phyloP scores from a whole-genome alignment of 495 filamentous ascomycete genomes.

The Penicillium tannophilum region DNA sequence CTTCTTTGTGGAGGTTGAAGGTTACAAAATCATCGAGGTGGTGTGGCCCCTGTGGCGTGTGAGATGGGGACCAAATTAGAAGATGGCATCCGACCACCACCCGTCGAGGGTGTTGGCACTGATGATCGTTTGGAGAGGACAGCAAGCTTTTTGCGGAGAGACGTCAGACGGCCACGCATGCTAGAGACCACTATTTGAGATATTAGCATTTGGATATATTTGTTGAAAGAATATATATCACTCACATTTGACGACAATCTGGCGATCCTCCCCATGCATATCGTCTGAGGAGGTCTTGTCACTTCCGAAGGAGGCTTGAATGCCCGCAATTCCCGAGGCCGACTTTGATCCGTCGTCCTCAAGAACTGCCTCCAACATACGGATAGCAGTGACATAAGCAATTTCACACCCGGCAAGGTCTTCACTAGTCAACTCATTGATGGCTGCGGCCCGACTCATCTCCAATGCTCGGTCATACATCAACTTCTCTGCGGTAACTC shows the following conservation, averaged over 20 bases:
- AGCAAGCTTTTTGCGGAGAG: slow-evolving; percentile 60
- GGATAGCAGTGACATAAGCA: slow-evolving; percentile 87
- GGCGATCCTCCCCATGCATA: slow-evolving; percentile 72
- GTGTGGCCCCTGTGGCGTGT: slow-evolving; percentile 34
- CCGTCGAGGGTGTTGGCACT: slow-evolving; percentile 35
- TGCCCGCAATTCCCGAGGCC: slow-evolving; percentile 10
- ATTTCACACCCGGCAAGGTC: slow-evolving; percentile 89
- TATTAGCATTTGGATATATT: slow-evolving; percentile 28
- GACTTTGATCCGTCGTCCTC: slow-evolving; percentile 69
- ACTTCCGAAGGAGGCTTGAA: slow-evolving; percentile 19
- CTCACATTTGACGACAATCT: slow-evolving; percentile 71
- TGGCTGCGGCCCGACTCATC: slow-evolving; percentile 91
- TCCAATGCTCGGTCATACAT: slow-evolving; percentile 98
- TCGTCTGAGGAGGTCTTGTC: slow-evolving; percentile 55
- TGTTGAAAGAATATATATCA: slow-evolving; percentile 13
- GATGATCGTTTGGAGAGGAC: slow-evolving; percentile 54
- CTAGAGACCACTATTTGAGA: slow-evolving; percentile 54
- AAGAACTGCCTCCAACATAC: slow-evolving; percentile 91
- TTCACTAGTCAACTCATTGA: slow-evolving; percentile 91
- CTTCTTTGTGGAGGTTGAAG: neutral
- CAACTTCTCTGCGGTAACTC: slow-evolving; percentile 90
- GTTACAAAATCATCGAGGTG: slow-evolving; percentile 26
- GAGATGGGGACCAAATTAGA: slow-evolving; percentile 35
- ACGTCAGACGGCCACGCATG: slow-evolving; percentile 56
- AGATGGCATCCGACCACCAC: slow-evolving; percentile 32